phyloP scores from a whole-genome alignment of 495 filamentous ascomycete genomes.

The Podospora pseudoanserina region DNA sequence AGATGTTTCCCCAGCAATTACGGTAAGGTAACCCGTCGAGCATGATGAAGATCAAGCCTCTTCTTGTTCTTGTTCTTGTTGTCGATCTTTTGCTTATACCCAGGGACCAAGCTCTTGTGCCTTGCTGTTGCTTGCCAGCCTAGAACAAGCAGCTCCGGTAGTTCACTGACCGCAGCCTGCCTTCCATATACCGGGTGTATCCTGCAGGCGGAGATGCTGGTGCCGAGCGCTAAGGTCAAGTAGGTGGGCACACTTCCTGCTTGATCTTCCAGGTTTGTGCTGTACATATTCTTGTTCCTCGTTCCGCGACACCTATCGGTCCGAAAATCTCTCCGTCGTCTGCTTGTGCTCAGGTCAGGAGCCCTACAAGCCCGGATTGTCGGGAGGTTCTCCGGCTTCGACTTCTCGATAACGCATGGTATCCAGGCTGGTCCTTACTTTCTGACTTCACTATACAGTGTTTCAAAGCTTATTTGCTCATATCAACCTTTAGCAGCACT shows the following conservation, averaged over 20 bases:
- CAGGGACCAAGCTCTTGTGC: not conserved
- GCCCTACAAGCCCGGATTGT: slow-evolving; percentile 9
- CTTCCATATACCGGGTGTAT: slow-evolving; percentile 13
- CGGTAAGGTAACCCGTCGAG: not conserved
- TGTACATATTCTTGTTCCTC: not conserved
- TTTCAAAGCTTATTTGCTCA: not conserved
- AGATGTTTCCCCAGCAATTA: not conserved
- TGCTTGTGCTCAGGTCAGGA: not conserved
- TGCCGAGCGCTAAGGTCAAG: slow-evolving; percentile 13
- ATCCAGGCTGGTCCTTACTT: not conserved
- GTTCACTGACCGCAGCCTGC: slow-evolving; percentile 1
- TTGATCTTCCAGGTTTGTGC: slow-evolving; percentile 1
- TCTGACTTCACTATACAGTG: not conserved
- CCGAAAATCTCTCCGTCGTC: slow-evolving; percentile 9
- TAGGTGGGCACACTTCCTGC: not conserved
- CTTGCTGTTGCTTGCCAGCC: not conserved
- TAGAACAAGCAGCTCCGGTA: not conserved
- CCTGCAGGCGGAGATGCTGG: slow-evolving; percentile 10
- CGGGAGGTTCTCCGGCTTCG: slow-evolving; percentile 2
- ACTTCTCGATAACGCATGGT: not conserved
- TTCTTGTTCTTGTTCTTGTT: not conserved
- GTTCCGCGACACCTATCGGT: slow-evolving; percentile 13
- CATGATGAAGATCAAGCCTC: not conserved
- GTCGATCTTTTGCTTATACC: not conserved
- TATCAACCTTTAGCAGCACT: not conserved